Evolutionary conservation across 2,329 filamentous ascomycete genomes (phyloP).

Genomic region (Xylaria hypoxylon): DNA sequence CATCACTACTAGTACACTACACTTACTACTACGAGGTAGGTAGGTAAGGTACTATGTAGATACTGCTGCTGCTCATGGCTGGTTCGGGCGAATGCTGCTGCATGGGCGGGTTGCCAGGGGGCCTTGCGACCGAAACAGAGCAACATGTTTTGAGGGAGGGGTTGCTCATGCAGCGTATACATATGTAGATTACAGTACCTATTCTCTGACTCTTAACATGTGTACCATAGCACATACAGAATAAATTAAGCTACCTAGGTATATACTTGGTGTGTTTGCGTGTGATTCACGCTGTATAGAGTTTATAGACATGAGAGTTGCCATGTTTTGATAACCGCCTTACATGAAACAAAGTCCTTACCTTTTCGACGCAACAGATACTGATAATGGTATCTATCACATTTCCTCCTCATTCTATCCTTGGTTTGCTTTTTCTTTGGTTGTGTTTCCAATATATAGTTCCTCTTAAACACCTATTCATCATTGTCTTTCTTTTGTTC

Average conservation of each 20-base stretch:
- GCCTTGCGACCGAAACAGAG: slow-evolving; percentile 33
- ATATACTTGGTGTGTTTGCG: too few species aligned
- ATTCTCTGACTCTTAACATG: background rate
- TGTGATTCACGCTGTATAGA: background rate
- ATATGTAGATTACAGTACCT: background rate
- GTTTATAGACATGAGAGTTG: background rate
- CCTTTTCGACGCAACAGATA: background rate
- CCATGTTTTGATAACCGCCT: background rate
- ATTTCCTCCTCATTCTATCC: background rate
- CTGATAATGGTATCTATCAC: slow-evolving; percentile 1
- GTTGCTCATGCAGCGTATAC: slow-evolving; percentile 2
- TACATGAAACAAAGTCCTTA: slow-evolving; percentile 2
- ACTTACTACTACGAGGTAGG: too few species aligned
- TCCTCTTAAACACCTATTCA: background rate
- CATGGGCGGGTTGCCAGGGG: slow-evolving; percentile 40
- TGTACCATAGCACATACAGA: background rate
- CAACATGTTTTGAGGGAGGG: slow-evolving; percentile 35
- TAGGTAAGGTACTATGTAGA: background rate
- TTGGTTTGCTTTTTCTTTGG: background rate
- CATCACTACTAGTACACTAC: too few species aligned
- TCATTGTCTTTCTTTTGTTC: slow-evolving; percentile 18
- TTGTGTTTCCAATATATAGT: background rate
- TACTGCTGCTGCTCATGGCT: too few species aligned
- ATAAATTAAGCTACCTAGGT: too few species aligned
- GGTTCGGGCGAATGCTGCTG: slow-evolving; percentile 46